phyloP scores from a whole-genome alignment of 169 alveolate species.

The Plasmodium knowlesi region DNA sequence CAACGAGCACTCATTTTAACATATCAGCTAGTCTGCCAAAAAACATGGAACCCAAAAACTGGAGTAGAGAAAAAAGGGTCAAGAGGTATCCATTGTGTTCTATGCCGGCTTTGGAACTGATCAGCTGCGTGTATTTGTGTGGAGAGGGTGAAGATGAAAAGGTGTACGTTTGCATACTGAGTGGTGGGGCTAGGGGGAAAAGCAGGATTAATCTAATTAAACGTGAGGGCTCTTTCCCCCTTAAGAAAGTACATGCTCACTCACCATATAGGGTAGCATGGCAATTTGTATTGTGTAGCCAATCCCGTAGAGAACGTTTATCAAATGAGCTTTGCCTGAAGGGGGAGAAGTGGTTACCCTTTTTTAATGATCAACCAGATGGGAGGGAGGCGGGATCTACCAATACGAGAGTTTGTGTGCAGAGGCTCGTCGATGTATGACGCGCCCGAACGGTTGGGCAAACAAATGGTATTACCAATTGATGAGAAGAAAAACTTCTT shows the following conservation, averaged over 20 bases:
- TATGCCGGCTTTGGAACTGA: constrained; percentile 60
- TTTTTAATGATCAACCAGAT: not conserved
- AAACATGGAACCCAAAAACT: constrained; percentile 52
- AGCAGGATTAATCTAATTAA: not conserved
- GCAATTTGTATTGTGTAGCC: constrained; percentile 69
- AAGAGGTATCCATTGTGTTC: constrained; percentile 69
- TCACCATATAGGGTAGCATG: constrained; percentile 58
- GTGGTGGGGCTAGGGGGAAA: not conserved
- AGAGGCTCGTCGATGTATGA: not conserved
- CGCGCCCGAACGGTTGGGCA: not conserved
- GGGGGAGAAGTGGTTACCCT: not conserved
- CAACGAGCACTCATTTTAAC: not conserved
- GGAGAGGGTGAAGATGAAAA: not conserved
- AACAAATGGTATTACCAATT: constrained; percentile 16
- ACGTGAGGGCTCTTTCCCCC: not conserved
- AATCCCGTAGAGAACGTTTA: constrained; percentile 53
- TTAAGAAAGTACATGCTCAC: not conserved
- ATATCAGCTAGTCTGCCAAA: constrained; percentile 65
- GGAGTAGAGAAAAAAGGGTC: constrained; percentile 45
- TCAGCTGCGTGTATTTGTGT: not conserved
- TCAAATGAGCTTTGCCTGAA: constrained; percentile 68
- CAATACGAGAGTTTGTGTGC: not conserved
- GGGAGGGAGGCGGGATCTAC: not conserved
- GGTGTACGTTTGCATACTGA: not conserved
- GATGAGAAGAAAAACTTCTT: constrained; percentile 55